phyloP scores from a whole-genome alignment of 768 basidiomycete genomes.

The Flagelloscypha sp. region DNA sequence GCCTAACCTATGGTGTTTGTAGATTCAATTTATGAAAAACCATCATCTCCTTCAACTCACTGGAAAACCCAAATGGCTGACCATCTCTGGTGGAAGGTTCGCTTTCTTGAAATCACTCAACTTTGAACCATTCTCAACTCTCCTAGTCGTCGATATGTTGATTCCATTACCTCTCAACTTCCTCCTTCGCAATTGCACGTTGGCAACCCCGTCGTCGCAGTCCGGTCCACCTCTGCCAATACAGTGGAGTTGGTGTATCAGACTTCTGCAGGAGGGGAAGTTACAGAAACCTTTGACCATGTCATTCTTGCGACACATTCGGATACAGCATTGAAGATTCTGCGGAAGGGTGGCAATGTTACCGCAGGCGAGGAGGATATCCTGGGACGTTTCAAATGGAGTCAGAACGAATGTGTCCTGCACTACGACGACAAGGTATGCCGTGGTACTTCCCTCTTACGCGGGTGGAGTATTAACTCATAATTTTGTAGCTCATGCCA shows the following conservation, averaged over 20 bases:
- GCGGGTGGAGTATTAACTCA: background rate
- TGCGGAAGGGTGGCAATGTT: conserved; percentile 41
- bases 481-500: conserved; percentile 53
- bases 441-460: conserved; percentile 3
- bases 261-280: conserved; percentile 37
- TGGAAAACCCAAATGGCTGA: conserved; percentile 66
- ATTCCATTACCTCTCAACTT: conserved; percentile 48
- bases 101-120: background rate
- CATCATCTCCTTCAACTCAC: conserved; percentile 67
- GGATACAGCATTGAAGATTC: conserved; percentile 47
- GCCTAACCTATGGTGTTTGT: background rate
- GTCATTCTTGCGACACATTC: conserved; percentile 72
- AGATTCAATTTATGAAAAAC: conserved; percentile 68
- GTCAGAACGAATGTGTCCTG: conserved; percentile 55
- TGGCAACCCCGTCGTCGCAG: conserved; percentile 43
- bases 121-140: background rate
- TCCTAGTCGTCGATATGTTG: conserved; percentile 55
- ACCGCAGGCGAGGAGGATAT: conserved; percentile 46
- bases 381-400: conserved; percentile 57
- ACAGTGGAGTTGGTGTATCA: conserved; percentile 30
- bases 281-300: conserved; percentile 50
- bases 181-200: conserved; percentile 48
- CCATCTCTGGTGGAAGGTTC: conserved; percentile 65
- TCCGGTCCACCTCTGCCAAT: conserved; percentile 23
- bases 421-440: conserved; percentile 56